Percentiles rank a stretch among this genome's conserved stretches.
These are phyloP conservation scores for Trypanosoma cruzi DNA, from an alignment of 208 protist species.

Conservation along the genomic window DNA sequence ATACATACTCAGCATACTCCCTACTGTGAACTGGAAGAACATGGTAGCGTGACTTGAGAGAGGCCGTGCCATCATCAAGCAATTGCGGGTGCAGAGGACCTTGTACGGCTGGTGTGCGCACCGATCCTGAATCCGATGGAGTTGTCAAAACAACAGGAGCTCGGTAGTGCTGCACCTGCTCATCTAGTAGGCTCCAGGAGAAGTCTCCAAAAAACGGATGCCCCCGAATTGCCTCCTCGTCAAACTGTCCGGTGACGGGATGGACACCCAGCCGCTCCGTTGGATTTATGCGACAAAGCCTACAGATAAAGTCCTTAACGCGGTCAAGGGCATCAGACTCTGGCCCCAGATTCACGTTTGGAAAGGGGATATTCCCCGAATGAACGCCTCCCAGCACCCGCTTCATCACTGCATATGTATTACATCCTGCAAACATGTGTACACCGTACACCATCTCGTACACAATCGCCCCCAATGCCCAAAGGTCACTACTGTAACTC, in stretches of 20 bases:
- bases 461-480: constrained; percentile 93
- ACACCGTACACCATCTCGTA: constrained; percentile 92
- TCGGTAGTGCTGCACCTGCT: constrained; percentile 45
- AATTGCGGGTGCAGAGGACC: constrained; percentile 18
- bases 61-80: constrained; percentile 34
- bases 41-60: constrained; percentile 60
- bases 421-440: constrained; percentile 80
- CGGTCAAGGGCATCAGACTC: constrained; percentile 47
- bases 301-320: constrained; percentile 67
- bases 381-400: constrained; percentile 55
- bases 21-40: constrained; percentile 51
- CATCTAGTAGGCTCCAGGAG: constrained; percentile 65
- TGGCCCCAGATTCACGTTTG: constrained; percentile 43
- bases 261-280: constrained; percentile 69
- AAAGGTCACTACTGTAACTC: constrained; percentile 95
- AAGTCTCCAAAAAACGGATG: constrained; percentile 79
- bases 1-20: constrained; percentile 83
- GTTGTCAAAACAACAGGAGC: constrained; percentile 3
- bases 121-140: background rate
- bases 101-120: background rate
- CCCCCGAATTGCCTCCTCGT: constrained; percentile 52
- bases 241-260: constrained; percentile 45
- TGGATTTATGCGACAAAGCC: constrained; percentile 69
- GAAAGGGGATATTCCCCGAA: constrained; percentile 40
- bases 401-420: constrained; percentile 72